A percentile compares a stretch with the other conserved stretches of the same genome.
phyloP scores from a whole-genome alignment of 352 stramenopile genomes.

The Phytophthora idaei region DNA sequence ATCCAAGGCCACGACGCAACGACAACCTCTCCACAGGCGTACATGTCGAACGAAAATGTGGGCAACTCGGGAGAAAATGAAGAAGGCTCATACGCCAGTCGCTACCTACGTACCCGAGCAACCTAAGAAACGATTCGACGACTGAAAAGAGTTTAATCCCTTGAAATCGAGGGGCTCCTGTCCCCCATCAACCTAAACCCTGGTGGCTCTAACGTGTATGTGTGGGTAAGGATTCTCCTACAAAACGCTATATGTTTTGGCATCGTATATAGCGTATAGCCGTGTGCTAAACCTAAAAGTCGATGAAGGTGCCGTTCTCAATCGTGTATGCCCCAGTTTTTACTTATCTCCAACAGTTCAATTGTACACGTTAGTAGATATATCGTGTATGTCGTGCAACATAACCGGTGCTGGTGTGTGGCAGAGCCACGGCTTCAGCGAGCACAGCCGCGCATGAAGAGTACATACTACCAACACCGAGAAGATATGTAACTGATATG shows the following conservation, averaged over 20 bases:
- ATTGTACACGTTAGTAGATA: not conserved
- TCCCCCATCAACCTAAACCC: conserved; percentile 3
- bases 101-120: too few relatives aligned
- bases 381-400: conserved; percentile 1
- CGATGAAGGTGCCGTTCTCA: not conserved
- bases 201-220: conserved; percentile 8
- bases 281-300: not conserved
- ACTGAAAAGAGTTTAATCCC: not conserved
- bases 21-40: too few relatives aligned
- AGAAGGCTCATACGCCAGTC: too few relatives aligned
- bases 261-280: conserved; percentile 6
- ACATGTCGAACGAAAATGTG: too few relatives aligned
- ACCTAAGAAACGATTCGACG: too few relatives aligned
- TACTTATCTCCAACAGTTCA: not conserved
- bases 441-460: not conserved
- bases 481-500: not conserved
- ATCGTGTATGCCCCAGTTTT: conserved; percentile 6
- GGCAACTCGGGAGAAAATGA: too few relatives aligned
- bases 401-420: not conserved
- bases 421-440: not conserved
- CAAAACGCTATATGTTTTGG: not conserved
- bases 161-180: conserved; percentile 8
- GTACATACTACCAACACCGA: not conserved
- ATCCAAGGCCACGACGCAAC: too few relatives aligned
- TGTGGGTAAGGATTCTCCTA: conserved; percentile 9